Conservation (phyloP, 306 rosid species). For the Trifolium fragiferum region DNA sequence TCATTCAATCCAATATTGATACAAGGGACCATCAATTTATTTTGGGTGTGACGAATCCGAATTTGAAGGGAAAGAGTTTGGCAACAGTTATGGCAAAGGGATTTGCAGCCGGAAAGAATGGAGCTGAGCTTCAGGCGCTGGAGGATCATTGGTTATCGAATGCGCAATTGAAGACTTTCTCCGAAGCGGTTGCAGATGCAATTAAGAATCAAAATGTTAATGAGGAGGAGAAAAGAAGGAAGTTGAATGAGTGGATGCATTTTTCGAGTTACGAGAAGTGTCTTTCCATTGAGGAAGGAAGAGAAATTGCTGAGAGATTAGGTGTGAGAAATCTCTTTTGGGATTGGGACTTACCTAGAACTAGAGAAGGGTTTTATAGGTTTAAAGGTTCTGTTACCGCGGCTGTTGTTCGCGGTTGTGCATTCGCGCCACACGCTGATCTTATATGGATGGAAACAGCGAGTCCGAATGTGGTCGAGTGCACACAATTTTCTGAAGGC, state of each 20-base stretch:
- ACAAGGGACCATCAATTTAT: conserved; percentile 84
- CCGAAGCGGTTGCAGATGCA: conserved; percentile 71
- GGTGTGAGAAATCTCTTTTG: conserved; percentile 75
- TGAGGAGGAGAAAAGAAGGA: conserved; percentile 66
- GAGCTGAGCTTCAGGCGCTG: conserved; percentile 75
- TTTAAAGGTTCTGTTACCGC: conserved; percentile 82
- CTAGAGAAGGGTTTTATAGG: conserved; percentile 94
- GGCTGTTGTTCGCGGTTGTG: conserved; percentile 81
- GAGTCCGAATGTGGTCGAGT: conserved; percentile 71
- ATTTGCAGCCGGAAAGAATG: conserved; percentile 72
- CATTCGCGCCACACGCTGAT: conserved; percentile 84
- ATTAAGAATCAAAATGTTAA: conserved; percentile 57
- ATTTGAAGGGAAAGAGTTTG: conserved; percentile 57
- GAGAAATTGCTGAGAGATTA: conserved; percentile 65
- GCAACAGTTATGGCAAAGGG: conserved; percentile 67
- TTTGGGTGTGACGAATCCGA: conserved; percentile 77
- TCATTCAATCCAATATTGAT: conserved; percentile 90
- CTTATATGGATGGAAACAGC: conserved; percentile 93
- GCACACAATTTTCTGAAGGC: conserved; percentile 80
- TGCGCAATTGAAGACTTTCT: conserved; percentile 79
- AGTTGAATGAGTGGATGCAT: conserved; percentile 67
- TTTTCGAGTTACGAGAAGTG: conserved; percentile 61
- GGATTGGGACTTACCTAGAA: conserved; percentile 95
- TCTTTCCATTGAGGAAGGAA: conserved; percentile 71
- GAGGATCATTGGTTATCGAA: conserved; percentile 75